Evolutionary conservation across 2,329 filamentous ascomycete genomes (phyloP).

Genomic region (Colletotrichum sp.): DNA sequence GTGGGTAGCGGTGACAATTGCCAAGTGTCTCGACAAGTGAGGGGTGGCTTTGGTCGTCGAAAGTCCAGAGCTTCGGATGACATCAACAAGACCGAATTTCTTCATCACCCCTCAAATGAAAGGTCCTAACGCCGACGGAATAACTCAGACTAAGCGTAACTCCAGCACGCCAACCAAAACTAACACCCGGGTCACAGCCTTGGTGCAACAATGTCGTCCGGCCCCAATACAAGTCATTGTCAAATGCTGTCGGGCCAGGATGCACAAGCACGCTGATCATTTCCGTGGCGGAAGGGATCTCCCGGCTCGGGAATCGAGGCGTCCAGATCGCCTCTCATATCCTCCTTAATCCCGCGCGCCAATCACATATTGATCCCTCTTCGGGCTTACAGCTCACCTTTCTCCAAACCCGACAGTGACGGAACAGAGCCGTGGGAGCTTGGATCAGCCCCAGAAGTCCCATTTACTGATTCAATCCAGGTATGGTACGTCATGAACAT

Average conservation of each 20-base stretch:
- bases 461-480: not conserved
- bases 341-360: not conserved
- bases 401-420: not conserved
- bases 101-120: not conserved
- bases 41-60: not conserved
- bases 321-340: not conserved
- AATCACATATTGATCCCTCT: not conserved
- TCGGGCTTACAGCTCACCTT: not conserved
- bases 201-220: not conserved
- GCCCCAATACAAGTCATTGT: rapidly evolving
- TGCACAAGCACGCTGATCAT: not conserved
- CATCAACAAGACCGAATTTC: not conserved
- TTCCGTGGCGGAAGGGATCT: not conserved
- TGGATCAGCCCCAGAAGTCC: not conserved
- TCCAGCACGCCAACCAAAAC: not conserved
- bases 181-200: not conserved
- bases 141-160: too few species aligned
- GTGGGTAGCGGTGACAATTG: not conserved
- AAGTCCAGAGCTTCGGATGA: not conserved
- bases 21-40: not conserved
- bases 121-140: not conserved
- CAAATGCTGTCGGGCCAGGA: not conserved
- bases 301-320: not conserved
- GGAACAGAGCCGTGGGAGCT: not conserved
- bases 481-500: not conserved